Evolutionary conservation across 495 filamentous ascomycete species (phyloP), one percentile per base, ranked within the genome.

Genomic region (Penicillium antarcticum): DNA sequence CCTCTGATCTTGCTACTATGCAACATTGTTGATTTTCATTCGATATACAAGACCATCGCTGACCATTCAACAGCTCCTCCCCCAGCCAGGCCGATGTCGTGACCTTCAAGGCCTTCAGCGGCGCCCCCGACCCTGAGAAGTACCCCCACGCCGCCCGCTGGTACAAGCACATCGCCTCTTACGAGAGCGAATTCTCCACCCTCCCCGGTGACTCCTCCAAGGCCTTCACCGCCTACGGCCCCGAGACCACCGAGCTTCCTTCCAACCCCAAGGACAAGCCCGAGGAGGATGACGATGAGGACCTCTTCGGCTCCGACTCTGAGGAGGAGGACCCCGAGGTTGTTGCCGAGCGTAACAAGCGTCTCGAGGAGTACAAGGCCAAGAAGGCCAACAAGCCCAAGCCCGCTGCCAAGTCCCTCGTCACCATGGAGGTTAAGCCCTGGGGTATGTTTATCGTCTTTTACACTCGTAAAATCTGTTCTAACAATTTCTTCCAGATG

Each of bases 91-190:
- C 95, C 70, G 94, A 98, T 79, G 91, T 91, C 63, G 88, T 87
- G 71, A 83, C 82, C 76, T 98, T 87, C 86, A 95, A 97, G 79
- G 88, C 87, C 60, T 70, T 96, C 71, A 87, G 80, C 62, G 76
- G 77, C 52, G 74, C 82, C 36, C 94, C 94, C 51, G 85, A 86
- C 50, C 77, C 85, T 60, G 80, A 74, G 60, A 96, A 94, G 79
- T 97, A 87, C 82, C 92, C 95, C 61, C 81, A 96, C 75, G 91
- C 86, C 61, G 89, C 88, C 52, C 87, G 94, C 74, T 98, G 94
- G 94, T 96, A 96, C 83, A 96, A 95, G 81, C 92, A 98, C 83
- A 95, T 96, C 67, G 82, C 86, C 59, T 85, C 87, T 54, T 96
- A 87, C 77, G 84, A 89, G 78, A 79, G 87, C 51, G 94, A 96